Evolutionary conservation across 441 rosid genomes (phyloP).

Genomic region (Isatis lusitanica): DNA sequence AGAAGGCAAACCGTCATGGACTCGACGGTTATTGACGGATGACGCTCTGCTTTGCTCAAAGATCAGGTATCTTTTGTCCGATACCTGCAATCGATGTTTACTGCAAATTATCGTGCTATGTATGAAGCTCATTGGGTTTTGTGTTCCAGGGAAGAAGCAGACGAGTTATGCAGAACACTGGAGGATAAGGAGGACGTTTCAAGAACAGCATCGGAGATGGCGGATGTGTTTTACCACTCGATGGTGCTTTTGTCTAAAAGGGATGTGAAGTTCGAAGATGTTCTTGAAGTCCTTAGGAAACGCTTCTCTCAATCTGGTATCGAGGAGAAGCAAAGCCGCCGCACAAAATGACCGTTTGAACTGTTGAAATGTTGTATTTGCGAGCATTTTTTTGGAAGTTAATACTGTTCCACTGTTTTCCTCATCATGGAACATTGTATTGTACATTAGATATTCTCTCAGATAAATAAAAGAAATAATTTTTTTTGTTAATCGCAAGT

Average conservation of each 20-base stretch:
- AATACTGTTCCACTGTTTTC: background rate
- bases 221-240: slow-evolving; percentile 70
- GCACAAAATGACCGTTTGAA: slow-evolving; percentile 27
- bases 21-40: slow-evolving; percentile 51
- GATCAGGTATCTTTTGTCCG: slow-evolving; percentile 46
- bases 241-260: slow-evolving; percentile 65
- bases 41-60: slow-evolving; percentile 64
- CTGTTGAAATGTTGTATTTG: background rate
- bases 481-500: background rate
- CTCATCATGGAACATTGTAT: background rate
- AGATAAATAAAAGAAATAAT: background rate
- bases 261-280: slow-evolving; percentile 60
- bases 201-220: slow-evolving; percentile 78
- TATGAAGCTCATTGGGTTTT: background rate
- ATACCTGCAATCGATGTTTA: background rate
- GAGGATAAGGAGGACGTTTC: slow-evolving; percentile 66
- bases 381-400: background rate
- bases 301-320: slow-evolving; percentile 74
- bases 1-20: slow-evolving; percentile 81
- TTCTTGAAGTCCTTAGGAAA: slow-evolving; percentile 55
- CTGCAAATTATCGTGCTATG: background rate
- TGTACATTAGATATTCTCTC: background rate
- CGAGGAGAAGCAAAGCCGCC: slow-evolving; percentile 73
- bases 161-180: slow-evolving; percentile 71
- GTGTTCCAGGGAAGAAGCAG: slow-evolving; percentile 71